These are phyloP conservation scores for Phoma sp. DNA, from an alignment of 2,329 filamentous ascomycete genomes.

Conservation along the genomic window DNA sequence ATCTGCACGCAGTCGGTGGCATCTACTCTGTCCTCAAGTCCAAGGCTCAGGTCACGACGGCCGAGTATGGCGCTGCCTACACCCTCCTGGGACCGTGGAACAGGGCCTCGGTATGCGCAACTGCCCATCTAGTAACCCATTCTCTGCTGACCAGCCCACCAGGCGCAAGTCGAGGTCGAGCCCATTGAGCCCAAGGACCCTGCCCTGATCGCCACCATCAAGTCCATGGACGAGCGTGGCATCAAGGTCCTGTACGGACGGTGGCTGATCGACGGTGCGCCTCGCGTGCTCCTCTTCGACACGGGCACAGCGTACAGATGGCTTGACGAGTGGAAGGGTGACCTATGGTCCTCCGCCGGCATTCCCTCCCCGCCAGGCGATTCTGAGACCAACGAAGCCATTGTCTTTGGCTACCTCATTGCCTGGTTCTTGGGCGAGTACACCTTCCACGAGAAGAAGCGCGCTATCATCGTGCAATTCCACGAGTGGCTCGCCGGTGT, in stretches of 20 bases:
- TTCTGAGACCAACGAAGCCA: slow-evolving; percentile 95
- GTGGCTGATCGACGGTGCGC: slow-evolving; percentile 97
- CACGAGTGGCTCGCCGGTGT: slow-evolving; percentile 99
- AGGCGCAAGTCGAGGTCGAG: slow-evolving; percentile 98
- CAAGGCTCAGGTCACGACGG: slow-evolving; percentile 95
- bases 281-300: slow-evolving; percentile 91
- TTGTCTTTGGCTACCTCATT: slow-evolving; percentile 96
- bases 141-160: slow-evolving; percentile 29
- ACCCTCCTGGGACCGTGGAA: slow-evolving; percentile 95
- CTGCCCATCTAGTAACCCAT: neutral
- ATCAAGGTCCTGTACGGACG: slow-evolving; percentile 90
- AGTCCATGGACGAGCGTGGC: slow-evolving; percentile 90
- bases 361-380: slow-evolving; percentile 94
- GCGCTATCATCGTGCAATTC: slow-evolving; percentile 95
- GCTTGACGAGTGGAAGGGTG: slow-evolving; percentile 95
- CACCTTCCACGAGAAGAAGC: slow-evolving; percentile 88
- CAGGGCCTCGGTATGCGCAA: slow-evolving; percentile 74
- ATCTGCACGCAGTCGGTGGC: slow-evolving; percentile 75
- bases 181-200: slow-evolving; percentile 83
- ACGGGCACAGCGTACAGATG: slow-evolving; percentile 91
- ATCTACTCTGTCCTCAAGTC: slow-evolving; percentile 99
- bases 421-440: slow-evolving; percentile 99
- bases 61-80: slow-evolving; percentile 97
- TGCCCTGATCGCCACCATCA: slow-evolving; percentile 80
- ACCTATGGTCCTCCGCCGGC: slow-evolving; percentile 89